phyloP scores from a whole-genome alignment of 2,329 filamentous ascomycete species.

The Sclerotinia subarctica region DNA sequence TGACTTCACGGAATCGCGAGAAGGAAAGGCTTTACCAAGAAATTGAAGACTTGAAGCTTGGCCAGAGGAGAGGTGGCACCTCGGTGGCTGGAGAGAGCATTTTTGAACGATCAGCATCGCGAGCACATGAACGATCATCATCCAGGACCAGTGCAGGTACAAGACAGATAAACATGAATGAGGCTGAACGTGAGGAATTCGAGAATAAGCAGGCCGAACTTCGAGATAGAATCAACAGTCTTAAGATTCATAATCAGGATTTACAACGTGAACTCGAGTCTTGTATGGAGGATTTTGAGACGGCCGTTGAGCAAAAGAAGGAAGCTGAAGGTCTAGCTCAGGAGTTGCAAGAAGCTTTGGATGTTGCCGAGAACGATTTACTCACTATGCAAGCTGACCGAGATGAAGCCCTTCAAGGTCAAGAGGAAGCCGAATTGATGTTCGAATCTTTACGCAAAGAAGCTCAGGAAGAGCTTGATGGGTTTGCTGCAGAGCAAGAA shows the following conservation, averaged over 20 bases:
- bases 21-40: slow-evolving; percentile 94
- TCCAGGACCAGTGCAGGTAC: slow-evolving; percentile 59
- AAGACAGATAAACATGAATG: slow-evolving; percentile 50
- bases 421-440: slow-evolving; percentile 54
- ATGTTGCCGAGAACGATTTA: slow-evolving; percentile 75
- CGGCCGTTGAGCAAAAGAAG: slow-evolving; percentile 60
- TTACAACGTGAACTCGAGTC: slow-evolving; percentile 78
- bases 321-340: slow-evolving; percentile 56
- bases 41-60: slow-evolving; percentile 93
- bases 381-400: slow-evolving; percentile 77
- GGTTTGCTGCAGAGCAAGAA: slow-evolving; percentile 68
- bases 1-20: slow-evolving; percentile 92
- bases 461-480: slow-evolving; percentile 64
- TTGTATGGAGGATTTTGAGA: slow-evolving; percentile 75
- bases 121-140: slow-evolving; percentile 68
- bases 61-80: slow-evolving; percentile 68
- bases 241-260: slow-evolving; percentile 87
- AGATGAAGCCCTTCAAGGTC: slow-evolving; percentile 74
- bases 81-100: slow-evolving; percentile 80
- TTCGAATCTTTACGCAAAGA: slow-evolving; percentile 61
- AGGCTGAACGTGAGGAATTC: slow-evolving; percentile 78
- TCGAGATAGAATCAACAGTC: slow-evolving; percentile 79
- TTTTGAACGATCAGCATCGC: slow-evolving; percentile 88
- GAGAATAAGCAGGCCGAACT: slow-evolving; percentile 81
- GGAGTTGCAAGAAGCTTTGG: slow-evolving; percentile 75